Base-by-base conservation (phyloP, 352 stramenopile species). In the Blastocystis sp. region DNA sequence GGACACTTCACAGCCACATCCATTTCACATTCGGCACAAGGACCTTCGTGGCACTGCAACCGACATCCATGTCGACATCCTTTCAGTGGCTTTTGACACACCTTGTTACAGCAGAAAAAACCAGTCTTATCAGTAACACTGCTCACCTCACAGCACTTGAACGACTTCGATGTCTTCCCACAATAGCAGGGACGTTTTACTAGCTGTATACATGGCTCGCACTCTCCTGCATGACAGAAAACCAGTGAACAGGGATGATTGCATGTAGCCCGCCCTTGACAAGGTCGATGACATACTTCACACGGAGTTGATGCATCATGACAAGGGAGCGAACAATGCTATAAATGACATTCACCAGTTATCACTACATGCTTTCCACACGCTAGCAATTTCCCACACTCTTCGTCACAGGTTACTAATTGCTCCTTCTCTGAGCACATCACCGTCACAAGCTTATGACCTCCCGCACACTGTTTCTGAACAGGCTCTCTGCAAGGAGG, bases 111-210 rank as follows among this genome's bases (percentile, higher is more conserved):
- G 0, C 53, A 85, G 53, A 85, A 85, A 50, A 56, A 68, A 1
- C 73, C 73, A 20, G 16, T 9, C 39, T 64, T 37, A 18, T 78
- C 50, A 20, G 8, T 45, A 13, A n/a, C 20, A 0, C 20, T 1
- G 30, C 66, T 54, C 34, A 78, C 66, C 24, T 85, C 73, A 43
- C 73, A 43, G n/a, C 73, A 85, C 39, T 62, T 26, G 20, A 54
- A 62, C 20, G 34, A 43, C 20, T 41, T 24, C 37, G 66, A 78
- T 47, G 78, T 76, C 24, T 85, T 85, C 18, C 78, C 78, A 30
- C 78, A 89, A 34, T 37, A 79, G 30, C 78, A 89, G 16, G 54
- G 78, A 8, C 41, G 11, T 39, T 76, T 89, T 47, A 89, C 78
- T 1, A 78, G 13, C 45, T 76, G 39, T 13, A 34, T 26, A n/a